These are phyloP conservation scores for Sphaerobolus stellatus DNA, from an alignment of 1,284 basidiomycete genomes.

Conservation along the genomic window DNA sequence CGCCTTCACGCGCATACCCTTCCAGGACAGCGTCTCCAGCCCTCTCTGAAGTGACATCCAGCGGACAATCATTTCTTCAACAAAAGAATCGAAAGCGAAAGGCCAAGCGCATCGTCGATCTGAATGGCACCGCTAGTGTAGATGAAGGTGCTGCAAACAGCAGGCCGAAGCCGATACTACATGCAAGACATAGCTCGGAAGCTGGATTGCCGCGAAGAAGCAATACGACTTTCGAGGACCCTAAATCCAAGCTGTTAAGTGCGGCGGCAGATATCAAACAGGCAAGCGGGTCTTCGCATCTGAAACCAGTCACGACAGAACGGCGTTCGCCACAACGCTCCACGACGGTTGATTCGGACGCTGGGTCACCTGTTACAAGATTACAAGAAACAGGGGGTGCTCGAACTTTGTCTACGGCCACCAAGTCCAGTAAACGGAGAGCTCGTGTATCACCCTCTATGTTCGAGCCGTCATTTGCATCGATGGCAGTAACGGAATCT, in stretches of 20 bases:
- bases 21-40: conserved; percentile 29
- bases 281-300: neutral
- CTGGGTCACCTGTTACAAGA: neutral
- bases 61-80: neutral
- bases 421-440: conserved; percentile 45
- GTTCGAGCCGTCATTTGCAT: conserved; percentile 50
- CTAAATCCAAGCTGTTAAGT: neutral
- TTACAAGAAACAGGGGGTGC: neutral
- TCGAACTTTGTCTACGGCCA: conserved; percentile 3
- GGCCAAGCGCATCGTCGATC: conserved; percentile 67
- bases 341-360: neutral
- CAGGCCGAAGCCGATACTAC: conserved; percentile 5
- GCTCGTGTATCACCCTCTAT: conserved; percentile 56
- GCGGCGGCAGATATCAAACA: neutral
- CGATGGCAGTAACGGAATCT: too few relatives aligned
- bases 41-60: conserved; percentile 22
- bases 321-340: neutral
- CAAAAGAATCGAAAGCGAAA: conserved; percentile 53
- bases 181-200: conserved; percentile 13
- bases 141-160: conserved; percentile 9
- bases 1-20: conserved; percentile 26
- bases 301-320: neutral
- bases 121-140: conserved; percentile 45
- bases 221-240: neutral
- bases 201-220: neutral